phyloP scores from a whole-genome alignment of 495 filamentous ascomycete genomes.

The Aspergillus coremiiformis region DNA sequence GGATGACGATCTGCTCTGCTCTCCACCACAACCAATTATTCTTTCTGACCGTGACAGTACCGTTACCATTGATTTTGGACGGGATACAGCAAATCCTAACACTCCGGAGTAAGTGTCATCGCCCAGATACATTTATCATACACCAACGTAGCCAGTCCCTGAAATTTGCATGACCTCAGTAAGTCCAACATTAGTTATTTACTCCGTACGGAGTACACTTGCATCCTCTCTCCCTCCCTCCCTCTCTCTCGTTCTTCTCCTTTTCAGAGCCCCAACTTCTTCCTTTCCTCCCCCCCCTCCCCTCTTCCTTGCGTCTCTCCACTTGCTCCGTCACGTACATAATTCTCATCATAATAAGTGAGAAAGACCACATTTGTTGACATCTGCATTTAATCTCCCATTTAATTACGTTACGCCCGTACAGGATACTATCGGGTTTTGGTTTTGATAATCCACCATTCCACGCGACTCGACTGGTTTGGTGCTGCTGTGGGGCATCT shows the following conservation, averaged over 20 bases:
- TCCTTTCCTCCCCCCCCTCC: background rate
- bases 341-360: background rate
- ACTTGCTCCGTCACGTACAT: slow-evolving; percentile 6
- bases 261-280: background rate
- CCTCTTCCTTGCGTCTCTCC: slow-evolving; percentile 1
- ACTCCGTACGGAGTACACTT: slow-evolving; percentile 3
- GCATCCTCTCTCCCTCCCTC: background rate
- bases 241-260: slow-evolving; percentile 1
- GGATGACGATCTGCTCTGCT: slow-evolving; percentile 9
- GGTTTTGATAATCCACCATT: slow-evolving; percentile 15
- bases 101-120: slow-evolving; percentile 1
- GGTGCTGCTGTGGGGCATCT: slow-evolving; percentile 37
- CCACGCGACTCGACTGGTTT: slow-evolving; percentile 27
- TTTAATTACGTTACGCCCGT: background rate
- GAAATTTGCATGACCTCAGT: background rate
- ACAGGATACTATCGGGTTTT: background rate
- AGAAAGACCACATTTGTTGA: background rate
- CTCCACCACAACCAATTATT: slow-evolving; percentile 5
- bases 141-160: too few relatives aligned
- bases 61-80: slow-evolving; percentile 11
- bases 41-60: slow-evolving; percentile 16
- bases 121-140: background rate
- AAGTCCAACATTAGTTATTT: background rate
- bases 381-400: slow-evolving; percentile 4
- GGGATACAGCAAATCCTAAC: too few relatives aligned